Conservation (phyloP, 1,139 yeast species). For the Zhuliangozyma parablackwelliae region DNA sequence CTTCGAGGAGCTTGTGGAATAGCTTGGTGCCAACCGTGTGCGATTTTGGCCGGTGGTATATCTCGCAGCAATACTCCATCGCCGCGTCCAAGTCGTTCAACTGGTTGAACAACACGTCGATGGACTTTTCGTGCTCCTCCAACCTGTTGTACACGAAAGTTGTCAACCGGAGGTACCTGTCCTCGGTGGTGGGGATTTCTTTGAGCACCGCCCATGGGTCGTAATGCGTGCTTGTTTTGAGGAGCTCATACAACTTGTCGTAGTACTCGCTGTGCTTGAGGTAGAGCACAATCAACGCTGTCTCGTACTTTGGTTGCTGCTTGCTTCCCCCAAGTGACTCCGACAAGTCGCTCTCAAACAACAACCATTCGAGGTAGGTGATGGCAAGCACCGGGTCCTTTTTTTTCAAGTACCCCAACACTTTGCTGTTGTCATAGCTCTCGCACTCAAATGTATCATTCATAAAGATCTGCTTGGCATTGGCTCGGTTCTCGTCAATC, state of each 20-base stretch:
- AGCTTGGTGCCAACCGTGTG: conserved; percentile 34
- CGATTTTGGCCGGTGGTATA: conserved; percentile 37
- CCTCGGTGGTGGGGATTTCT: conserved; percentile 34
- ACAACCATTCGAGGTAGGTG: conserved; percentile 58
- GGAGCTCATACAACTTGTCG: conserved; percentile 32
- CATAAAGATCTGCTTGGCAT: conserved; percentile 51
- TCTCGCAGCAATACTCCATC: conserved; percentile 53
- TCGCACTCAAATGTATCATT: conserved; percentile 63
- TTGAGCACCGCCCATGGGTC: conserved; percentile 46
- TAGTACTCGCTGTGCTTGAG: conserved; percentile 28
- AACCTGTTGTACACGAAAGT: conserved; percentile 57
- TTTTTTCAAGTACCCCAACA: conserved; percentile 44
- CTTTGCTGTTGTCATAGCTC: conserved; percentile 49
- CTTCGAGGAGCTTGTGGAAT: conserved; percentile 36
- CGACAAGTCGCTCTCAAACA: conserved; percentile 42
- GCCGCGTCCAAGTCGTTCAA: conserved; percentile 57
- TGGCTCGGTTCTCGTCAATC: conserved; percentile 24
- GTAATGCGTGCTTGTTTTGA: conserved; percentile 31
- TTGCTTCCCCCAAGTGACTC: conserved; percentile 31
- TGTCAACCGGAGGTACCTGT: conserved; percentile 38
- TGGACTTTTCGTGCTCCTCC: conserved; percentile 60
- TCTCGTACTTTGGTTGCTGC: conserved; percentile 33
- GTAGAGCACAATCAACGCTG: conserved; percentile 56
- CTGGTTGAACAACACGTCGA: conserved; percentile 58
- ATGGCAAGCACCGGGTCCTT: conserved; percentile 35